Evolutionary conservation across 2,329 filamentous ascomycete genomes (phyloP).

Genomic region (Aspergillus tamarii): DNA sequence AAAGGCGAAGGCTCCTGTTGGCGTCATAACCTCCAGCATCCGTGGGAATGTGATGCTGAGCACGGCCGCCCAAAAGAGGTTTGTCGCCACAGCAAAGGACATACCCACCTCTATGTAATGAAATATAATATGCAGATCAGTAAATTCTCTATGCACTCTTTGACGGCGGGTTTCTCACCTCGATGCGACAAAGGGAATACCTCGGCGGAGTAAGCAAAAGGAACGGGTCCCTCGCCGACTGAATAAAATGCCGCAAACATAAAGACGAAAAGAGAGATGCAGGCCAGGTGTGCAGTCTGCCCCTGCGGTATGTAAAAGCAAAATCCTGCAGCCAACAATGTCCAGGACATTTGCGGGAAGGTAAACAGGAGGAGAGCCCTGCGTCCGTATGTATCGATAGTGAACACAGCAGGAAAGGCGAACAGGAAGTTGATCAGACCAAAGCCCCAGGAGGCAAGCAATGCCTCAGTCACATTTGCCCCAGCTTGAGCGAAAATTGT

Average conservation of each 20-base stretch:
- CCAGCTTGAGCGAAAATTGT: conserved; percentile 61
- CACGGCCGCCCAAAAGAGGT: conserved; percentile 53
- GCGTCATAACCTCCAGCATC: conserved; percentile 51
- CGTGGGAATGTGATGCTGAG: conserved; percentile 56
- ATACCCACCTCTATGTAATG: conserved; percentile 49
- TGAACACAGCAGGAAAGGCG: conserved; percentile 66
- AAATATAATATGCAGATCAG: conserved; percentile 5
- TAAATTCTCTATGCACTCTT: too few species aligned
- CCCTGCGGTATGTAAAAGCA: conserved; percentile 55
- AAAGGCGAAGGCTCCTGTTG: conserved; percentile 63
- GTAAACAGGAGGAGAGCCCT: conserved; percentile 66
- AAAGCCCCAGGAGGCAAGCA: conserved; percentile 67
- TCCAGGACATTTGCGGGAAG: conserved; percentile 70
- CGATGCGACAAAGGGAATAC: conserved; percentile 60
- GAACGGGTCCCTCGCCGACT: conserved; percentile 63
- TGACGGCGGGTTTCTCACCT: conserved; percentile 33
- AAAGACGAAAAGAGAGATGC: conserved; percentile 66
- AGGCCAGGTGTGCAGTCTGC: conserved; percentile 51
- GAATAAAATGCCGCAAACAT: conserved; percentile 68
- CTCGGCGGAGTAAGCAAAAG: conserved; percentile 59
- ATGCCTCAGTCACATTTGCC: conserved; percentile 57
- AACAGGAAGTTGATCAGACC: conserved; percentile 68
- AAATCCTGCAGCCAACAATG: conserved; percentile 65
- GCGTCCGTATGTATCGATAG: conserved; percentile 69
- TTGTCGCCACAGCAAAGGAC: conserved; percentile 50